Conservation (phyloP, 192 early-diverging fungal genomes). For the Coemansia sp. region DNA sequence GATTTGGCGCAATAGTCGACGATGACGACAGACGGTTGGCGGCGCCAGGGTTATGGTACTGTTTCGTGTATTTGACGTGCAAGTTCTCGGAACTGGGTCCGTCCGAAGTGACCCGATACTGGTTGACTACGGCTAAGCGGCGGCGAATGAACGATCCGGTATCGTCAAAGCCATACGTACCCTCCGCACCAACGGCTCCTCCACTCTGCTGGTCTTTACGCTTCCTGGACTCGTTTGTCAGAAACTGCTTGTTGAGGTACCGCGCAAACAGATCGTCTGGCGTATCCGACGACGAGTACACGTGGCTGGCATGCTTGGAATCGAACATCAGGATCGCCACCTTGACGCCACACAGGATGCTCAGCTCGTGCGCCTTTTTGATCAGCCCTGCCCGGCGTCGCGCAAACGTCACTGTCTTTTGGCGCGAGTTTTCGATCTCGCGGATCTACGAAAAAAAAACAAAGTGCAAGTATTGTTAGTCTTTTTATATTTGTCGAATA, state of each 20-base stretch:
- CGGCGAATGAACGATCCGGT: constrained; percentile 46
- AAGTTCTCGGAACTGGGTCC: constrained; percentile 46
- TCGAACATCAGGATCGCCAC: constrained; percentile 58
- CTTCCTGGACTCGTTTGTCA: constrained; percentile 56
- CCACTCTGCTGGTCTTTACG: constrained; percentile 36
- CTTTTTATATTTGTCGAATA: too few relatives aligned
- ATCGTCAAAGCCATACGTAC: constrained; percentile 47
- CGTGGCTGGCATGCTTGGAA: constrained; percentile 56
- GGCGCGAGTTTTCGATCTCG: constrained; percentile 56
- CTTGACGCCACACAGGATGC: constrained; percentile 55
- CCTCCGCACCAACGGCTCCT: constrained; percentile 4
- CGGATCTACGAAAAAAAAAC: constrained; percentile 28
- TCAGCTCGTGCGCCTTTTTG: constrained; percentile 59
- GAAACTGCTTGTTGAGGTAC: constrained; percentile 57
- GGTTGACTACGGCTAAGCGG: constrained; percentile 55
- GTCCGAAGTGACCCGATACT: constrained; percentile 47
- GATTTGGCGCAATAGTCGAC: neutral
- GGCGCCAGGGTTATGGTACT: constrained; percentile 49
- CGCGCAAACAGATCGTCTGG: constrained; percentile 46
- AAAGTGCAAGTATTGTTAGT: too few relatives aligned
- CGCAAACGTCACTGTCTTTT: constrained; percentile 55
- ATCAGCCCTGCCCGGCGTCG: constrained; percentile 56
- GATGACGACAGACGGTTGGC: neutral
- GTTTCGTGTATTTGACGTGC: constrained; percentile 54
- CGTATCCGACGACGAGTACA: constrained; percentile 46